phyloP scores from a whole-genome alignment of 352 stramenopile species.

The Phytophthora pisi region DNA sequence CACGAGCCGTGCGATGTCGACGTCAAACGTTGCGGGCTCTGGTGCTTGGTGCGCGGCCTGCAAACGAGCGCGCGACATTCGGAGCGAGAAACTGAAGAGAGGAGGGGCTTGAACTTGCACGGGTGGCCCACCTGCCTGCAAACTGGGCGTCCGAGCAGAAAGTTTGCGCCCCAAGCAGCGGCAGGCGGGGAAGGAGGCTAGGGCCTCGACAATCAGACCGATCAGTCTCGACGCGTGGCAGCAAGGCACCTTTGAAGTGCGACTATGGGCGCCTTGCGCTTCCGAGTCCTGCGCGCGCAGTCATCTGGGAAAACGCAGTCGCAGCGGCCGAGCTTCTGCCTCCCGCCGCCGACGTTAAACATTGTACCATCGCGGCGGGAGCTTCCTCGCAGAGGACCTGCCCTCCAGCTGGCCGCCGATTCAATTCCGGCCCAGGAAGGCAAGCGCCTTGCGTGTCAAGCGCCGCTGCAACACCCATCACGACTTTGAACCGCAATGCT shows the following conservation, averaged over 20 bases:
- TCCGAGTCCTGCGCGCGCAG: constrained; percentile 15
- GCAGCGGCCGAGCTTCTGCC: constrained; percentile 10
- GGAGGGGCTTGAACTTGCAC: constrained; percentile 10
- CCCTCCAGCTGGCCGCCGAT: not conserved
- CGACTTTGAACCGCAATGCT: constrained; percentile 8
- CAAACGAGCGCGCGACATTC: constrained; percentile 31
- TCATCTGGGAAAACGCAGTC: constrained; percentile 43
- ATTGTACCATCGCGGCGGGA: constrained; percentile 12
- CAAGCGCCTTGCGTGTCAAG: constrained; percentile 31
- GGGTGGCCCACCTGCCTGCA: constrained; percentile 3
- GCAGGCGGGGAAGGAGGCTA: not conserved
- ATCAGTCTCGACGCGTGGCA: constrained; percentile 9
- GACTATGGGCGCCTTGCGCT: constrained; percentile 28
- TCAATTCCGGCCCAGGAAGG: not conserved
- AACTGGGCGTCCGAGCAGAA: constrained; percentile 9
- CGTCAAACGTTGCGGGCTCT: constrained; percentile 7
- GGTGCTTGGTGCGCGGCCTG: constrained; percentile 26
- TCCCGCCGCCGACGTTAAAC: constrained; percentile 20
- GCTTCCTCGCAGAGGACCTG: constrained; percentile 4
- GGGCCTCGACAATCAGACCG: constrained; percentile 12
- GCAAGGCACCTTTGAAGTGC: constrained; percentile 8
- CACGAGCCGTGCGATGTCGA: constrained; percentile 20
- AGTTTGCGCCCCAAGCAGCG: constrained; percentile 18
- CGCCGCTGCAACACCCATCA: constrained; percentile 27
- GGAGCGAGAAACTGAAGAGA: constrained; percentile 17